Percentiles rank a stretch among this genome's conserved stretches.
Conservation (phyloP, 495 filamentous ascomycete genomes). For the Hyaloscypha finlandica region DNA sequence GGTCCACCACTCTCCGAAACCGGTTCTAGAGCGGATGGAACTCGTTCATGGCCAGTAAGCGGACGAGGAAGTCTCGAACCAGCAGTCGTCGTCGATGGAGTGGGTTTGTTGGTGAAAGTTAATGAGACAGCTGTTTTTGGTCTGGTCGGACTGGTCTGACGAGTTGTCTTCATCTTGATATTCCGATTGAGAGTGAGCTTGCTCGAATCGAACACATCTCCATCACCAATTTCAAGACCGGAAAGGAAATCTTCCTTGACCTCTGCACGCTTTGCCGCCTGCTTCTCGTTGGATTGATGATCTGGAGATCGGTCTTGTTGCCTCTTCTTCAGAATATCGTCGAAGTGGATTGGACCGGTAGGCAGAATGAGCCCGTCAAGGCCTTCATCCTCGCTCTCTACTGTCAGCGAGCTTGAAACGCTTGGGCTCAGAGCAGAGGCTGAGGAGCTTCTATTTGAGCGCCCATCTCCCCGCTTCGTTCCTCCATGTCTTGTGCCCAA, state of each 20-base stretch:
- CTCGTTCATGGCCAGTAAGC: constrained; percentile 60
- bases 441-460: constrained; percentile 79
- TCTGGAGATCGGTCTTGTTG: constrained; percentile 55
- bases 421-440: constrained; percentile 89
- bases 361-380: constrained; percentile 85
- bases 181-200: constrained; percentile 92
- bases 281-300: constrained; percentile 37
- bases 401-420: constrained; percentile 82
- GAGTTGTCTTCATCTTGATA: constrained; percentile 76
- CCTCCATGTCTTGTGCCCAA: constrained; percentile 86
- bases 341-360: constrained; percentile 77
- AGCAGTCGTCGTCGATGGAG: constrained; percentile 30
- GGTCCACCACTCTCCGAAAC: constrained; percentile 89
- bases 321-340: constrained; percentile 70
- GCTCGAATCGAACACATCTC: constrained; percentile 73
- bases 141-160: constrained; percentile 62
- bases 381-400: constrained; percentile 93
- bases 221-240: constrained; percentile 84
- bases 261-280: constrained; percentile 33
- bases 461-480: constrained; percentile 67
- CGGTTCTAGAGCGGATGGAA: constrained; percentile 82
- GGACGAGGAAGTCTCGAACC: constrained; percentile 60
- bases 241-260: constrained; percentile 83
- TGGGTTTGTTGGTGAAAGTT: constrained; percentile 81
- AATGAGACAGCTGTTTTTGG: constrained; percentile 79